Evolutionary conservation across 768 basidiomycete genomes (phyloP), one percentile per base, ranked within the genome.

Genomic region (Coprinellus micaceus): DNA sequence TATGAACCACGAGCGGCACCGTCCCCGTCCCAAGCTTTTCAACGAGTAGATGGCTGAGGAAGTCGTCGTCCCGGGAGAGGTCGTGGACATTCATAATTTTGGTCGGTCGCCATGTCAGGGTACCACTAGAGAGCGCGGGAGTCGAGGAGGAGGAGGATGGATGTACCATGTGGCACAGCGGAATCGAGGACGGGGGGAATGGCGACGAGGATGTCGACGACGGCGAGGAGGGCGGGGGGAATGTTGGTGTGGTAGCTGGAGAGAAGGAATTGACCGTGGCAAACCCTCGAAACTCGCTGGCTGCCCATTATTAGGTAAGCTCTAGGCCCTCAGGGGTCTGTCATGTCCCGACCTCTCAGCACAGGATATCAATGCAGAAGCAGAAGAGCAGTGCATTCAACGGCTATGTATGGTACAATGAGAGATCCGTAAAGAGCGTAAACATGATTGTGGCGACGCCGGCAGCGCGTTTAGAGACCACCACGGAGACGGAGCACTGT

Each of bases 31-130:
- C 91, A 30, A 94, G 82, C 64, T 92, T 92, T 74, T 94, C 91
- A 59, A 94, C 89, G 56, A 94, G 83, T 37, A 94, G 80, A 74
- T 93, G 89, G 66, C 87, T 89, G 68, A 94, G 85, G 69, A 92
- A 93, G 73, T 94, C 91, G 70, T 94, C 91, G 74, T 94, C 91
- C 71, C 83, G 85, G 65, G 91, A 89, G 59, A 94, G 82, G 82
- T 94, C 91, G 71, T 82, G 82, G 80, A 90, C 88, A 75, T 90
- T 89, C 90, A 93, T 93, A 63, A 89, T 86, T 78, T 89, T 91
- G 48, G 89, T 92, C 19, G 85, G 85, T 41, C 87, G 84, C 90
- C 90, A 92, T 73, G 73, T 63, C 56, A 85, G 65, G 56, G 66
- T 53, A 39, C 66, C 64, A 43, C 59, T 64, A 19, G 39, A 52